Conservation (phyloP, 1,139 yeast genomes). For the Spathaspora jeffriesii region DNA sequence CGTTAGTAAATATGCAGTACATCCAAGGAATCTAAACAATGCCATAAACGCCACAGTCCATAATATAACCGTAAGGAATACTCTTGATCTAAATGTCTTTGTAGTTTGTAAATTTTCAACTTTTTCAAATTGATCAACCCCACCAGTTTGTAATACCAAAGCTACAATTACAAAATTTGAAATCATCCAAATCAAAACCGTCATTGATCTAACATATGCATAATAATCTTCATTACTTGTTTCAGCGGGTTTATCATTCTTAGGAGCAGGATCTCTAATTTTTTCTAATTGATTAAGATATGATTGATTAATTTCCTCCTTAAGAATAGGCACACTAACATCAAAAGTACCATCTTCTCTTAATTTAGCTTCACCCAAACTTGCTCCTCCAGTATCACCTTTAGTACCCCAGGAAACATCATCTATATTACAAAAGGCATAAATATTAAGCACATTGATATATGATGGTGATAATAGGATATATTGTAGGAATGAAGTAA, state of each 20-base stretch:
- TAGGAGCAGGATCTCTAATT: slow-evolving; percentile 45
- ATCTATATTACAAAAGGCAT: slow-evolving; percentile 52
- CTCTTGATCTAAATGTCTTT: slow-evolving; percentile 28
- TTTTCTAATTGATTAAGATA: slow-evolving; percentile 65
- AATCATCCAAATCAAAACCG: slow-evolving; percentile 78
- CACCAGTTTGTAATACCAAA: slow-evolving; percentile 70
- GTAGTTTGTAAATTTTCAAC: slow-evolving; percentile 14
- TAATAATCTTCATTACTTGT: slow-evolving; percentile 64
- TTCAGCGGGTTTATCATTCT: slow-evolving; percentile 27
- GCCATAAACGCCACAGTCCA: slow-evolving; percentile 88
- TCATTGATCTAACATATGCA: slow-evolving; percentile 78
- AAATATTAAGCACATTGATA: slow-evolving; percentile 48
- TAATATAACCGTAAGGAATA: slow-evolving; percentile 70
- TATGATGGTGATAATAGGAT: slow-evolving; percentile 49
- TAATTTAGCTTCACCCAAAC: slow-evolving; percentile 58
- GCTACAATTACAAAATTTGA: slow-evolving; percentile 74
- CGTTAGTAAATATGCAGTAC: slow-evolving; percentile 55
- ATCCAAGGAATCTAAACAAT: slow-evolving; percentile 69
- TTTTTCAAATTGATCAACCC: slow-evolving; percentile 42
- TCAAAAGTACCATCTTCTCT: slow-evolving; percentile 68
- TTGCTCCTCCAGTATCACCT: slow-evolving; percentile 46
- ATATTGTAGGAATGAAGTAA: slow-evolving; percentile 47
- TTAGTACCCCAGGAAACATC: slow-evolving; percentile 56
- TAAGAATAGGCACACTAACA: slow-evolving; percentile 67
- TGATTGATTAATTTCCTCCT: slow-evolving; percentile 60